Percentiles rank a stretch among this genome's conserved stretches.
These are phyloP conservation scores for Hirschioporus abietinus DNA, from an alignment of 768 basidiomycete genomes.

Conservation along the genomic window DNA sequence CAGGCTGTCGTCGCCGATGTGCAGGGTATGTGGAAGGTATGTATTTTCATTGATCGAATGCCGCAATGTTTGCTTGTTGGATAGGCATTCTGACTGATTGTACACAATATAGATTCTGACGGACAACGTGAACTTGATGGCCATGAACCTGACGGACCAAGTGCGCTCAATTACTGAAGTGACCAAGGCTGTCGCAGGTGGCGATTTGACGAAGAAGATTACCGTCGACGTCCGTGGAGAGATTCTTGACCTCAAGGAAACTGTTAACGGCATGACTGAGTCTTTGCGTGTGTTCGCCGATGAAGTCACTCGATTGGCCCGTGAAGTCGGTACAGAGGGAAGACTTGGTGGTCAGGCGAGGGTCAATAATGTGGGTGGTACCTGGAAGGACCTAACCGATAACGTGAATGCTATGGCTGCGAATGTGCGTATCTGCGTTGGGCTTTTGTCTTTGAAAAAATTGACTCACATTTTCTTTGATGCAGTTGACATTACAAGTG, in stretches of 20 bases:
- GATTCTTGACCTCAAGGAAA: slow-evolving; percentile 85
- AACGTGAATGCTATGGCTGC: slow-evolving; percentile 96
- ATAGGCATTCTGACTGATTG: slow-evolving; percentile 15
- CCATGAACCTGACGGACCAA: slow-evolving; percentile 86
- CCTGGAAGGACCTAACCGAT: slow-evolving; percentile 95
- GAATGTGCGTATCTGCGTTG: slow-evolving; percentile 50
- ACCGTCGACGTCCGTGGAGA: slow-evolving; percentile 89
- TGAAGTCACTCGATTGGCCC: slow-evolving; percentile 81
- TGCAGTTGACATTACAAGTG: slow-evolving; percentile 85
- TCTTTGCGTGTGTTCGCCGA: slow-evolving; percentile 80
- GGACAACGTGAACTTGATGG: slow-evolving; percentile 86
- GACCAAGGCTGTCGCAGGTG: slow-evolving; percentile 90
- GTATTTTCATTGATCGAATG: slow-evolving; percentile 20
- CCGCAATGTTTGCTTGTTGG: slow-evolving; percentile 6
- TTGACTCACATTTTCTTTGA: slow-evolving; percentile 8
- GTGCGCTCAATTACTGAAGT: slow-evolving; percentile 91
- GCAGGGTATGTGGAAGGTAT: slow-evolving; percentile 90
- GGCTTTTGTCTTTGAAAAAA: neutral
- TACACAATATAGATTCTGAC: slow-evolving; percentile 40
- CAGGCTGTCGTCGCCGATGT: slow-evolving; percentile 91
- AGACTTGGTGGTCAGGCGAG: slow-evolving; percentile 90
- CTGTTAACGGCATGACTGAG: slow-evolving; percentile 94
- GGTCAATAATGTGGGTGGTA: slow-evolving; percentile 92
- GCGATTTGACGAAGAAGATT: slow-evolving; percentile 91
- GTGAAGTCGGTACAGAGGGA: slow-evolving; percentile 97